Evolutionary conservation across 1,284 basidiomycete species (phyloP).

Genomic region (Melampsora larici-populina): DNA sequence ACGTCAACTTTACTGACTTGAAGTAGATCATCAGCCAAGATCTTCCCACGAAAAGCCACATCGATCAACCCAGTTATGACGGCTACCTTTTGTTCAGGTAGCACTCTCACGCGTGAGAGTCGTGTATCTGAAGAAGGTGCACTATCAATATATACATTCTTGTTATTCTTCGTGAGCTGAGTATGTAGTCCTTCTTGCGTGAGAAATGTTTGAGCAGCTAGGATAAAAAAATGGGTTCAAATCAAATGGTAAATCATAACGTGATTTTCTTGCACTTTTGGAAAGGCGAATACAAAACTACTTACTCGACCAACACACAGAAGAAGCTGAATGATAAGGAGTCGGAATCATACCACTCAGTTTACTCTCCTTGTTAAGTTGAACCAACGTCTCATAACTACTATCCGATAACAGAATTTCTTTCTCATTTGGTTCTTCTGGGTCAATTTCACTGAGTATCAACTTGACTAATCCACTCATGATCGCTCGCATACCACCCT

Average conservation of each 20-base stretch:
- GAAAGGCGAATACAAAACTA: slow-evolving; percentile 4
- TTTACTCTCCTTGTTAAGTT: slow-evolving; percentile 38
- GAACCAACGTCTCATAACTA: slow-evolving; percentile 19
- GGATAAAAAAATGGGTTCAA: not conserved
- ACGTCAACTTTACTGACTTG: slow-evolving; percentile 15
- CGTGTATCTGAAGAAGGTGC: slow-evolving; percentile 14
- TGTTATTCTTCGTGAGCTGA: not conserved
- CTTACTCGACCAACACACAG: slow-evolving; percentile 37
- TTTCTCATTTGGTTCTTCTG: not conserved
- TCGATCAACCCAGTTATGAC: slow-evolving; percentile 36
- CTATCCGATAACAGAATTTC: slow-evolving; percentile 14
- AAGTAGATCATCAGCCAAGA: slow-evolving; percentile 35
- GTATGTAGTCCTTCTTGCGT: slow-evolving; percentile 29
- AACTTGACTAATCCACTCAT: slow-evolving; percentile 29
- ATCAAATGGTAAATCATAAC: not conserved
- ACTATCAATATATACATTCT: slow-evolving; percentile 16
- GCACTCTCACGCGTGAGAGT: slow-evolving; percentile 14
- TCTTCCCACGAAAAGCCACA: slow-evolving; percentile 35
- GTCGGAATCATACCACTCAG: no score
- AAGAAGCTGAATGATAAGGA: not conserved
- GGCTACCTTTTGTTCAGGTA: slow-evolving; percentile 37
- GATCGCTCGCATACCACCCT: slow-evolving; percentile 40
- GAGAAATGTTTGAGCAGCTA: slow-evolving; percentile 33
- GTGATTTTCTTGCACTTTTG: not conserved
- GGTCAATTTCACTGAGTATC: slow-evolving; percentile 17